Base-by-base conservation (phyloP, 2,329 filamentous ascomycete genomes). In the Alternaria sp. region DNA sequence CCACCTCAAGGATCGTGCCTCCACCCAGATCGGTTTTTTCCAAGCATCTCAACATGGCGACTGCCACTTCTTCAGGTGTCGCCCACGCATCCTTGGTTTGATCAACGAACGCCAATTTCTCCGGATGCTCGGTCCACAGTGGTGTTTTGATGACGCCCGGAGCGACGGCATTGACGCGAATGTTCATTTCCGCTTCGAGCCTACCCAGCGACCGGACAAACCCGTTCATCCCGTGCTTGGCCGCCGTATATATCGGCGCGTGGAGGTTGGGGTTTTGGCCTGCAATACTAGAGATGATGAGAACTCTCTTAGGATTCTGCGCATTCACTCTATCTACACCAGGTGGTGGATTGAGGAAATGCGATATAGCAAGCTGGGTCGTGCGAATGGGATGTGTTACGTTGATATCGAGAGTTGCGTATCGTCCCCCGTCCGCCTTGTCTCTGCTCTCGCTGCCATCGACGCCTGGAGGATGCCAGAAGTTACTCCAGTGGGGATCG, bases 111-210 rank as follows among this genome's bases (percentile, higher is more conserved):
- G 79, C 79, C 69, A 88, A 55, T 72, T 89, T 90, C 74, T 89
- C 87, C 0, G 87, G 86, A 67, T 89, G 82, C 3, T 89, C 87
- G 0, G 84, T 87, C 87, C 87, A 90, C 6, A 89, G 76, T 7
- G 88, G 88, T 12, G 88, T 89, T 65, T 85, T 87, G 68, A 89
- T 87, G 2, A 89, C 76, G 0, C 87, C 88, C 0, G 88, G 88
- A 15, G 87, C 87, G 3, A 89, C 87, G 6, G 84, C 87, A 20
- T 87, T 88, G 15, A 89, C 86, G 0, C 87, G 78, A 55, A 90
- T 87, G 0, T 85, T 85, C 23, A 85, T 69, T 1, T 70, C 71
- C 1, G 77, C 58, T 21, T 88, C 87, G 6, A 89, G 80, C 1
- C 79, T 74, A 0, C 78, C 84, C 14, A 89, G 71, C 5, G 81